These are phyloP conservation scores for Colletotrichum tropicale DNA, from an alignment of 2,329 filamentous ascomycete species.

Conservation along the genomic window DNA sequence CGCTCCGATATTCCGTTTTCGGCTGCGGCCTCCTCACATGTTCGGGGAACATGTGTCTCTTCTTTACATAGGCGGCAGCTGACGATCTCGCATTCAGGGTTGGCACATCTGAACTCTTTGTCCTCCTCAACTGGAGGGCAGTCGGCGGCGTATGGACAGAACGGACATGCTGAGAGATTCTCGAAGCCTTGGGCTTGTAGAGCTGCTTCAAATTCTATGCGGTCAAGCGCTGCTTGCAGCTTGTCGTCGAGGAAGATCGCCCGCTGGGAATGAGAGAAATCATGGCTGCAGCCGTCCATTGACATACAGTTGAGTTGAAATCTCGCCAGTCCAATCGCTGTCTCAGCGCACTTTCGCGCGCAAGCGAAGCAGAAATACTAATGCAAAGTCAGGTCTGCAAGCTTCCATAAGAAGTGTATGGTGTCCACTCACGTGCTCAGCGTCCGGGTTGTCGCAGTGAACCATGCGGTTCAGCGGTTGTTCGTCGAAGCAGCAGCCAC, in stretches of 20 bases:
- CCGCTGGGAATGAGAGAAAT: conserved; percentile 62
- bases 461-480: conserved; percentile 70
- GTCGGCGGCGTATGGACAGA: conserved; percentile 81
- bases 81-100: conserved; percentile 64
- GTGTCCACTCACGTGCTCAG: conserved; percentile 49
- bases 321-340: conserved; percentile 70
- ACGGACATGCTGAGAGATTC: conserved; percentile 77
- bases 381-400: background rate
- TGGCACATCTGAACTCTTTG: conserved; percentile 75
- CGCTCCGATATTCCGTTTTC: conserved; percentile 66
- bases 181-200: conserved; percentile 74
- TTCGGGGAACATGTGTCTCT: conserved; percentile 73
- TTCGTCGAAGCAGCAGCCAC: conserved; percentile 75
- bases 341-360: conserved; percentile 67
- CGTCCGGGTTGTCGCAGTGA: conserved; percentile 61
- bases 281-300: conserved; percentile 65
- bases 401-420: background rate
- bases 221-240: conserved; percentile 66
- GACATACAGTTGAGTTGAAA: conserved; percentile 76
- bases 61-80: conserved; percentile 73
- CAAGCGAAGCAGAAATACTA: conserved; percentile 74
- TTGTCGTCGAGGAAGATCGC: conserved; percentile 62
- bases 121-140: conserved; percentile 70
- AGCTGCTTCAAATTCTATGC: conserved; percentile 72
- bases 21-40: conserved; percentile 68